Evolutionary conservation across 2,329 filamentous ascomycete species (phyloP).

Genomic region (Hymenoscyphus scutula): DNA sequence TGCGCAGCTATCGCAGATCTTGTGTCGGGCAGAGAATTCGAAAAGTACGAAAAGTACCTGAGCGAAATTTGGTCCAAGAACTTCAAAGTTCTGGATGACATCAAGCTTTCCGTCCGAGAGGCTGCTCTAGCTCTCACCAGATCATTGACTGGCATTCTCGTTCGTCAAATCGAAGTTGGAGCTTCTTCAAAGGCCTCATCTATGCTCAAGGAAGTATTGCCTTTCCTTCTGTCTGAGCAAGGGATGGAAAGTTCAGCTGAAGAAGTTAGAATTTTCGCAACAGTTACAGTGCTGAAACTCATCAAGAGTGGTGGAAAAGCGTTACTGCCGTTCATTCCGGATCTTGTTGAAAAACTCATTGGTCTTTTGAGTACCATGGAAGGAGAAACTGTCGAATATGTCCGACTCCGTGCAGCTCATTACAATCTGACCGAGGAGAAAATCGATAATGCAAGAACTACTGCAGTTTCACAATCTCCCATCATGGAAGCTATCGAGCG

Average conservation of each 20-base stretch:
- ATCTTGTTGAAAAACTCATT: slow-evolving; percentile 77
- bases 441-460: slow-evolving; percentile 83
- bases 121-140: slow-evolving; percentile 82
- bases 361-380: slow-evolving; percentile 84
- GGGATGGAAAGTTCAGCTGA: slow-evolving; percentile 86
- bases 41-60: slow-evolving; percentile 80
- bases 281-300: slow-evolving; percentile 80
- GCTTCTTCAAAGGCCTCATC: slow-evolving; percentile 66
- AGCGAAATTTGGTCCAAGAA: slow-evolving; percentile 80
- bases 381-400: slow-evolving; percentile 84
- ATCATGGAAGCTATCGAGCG: slow-evolving; percentile 91
- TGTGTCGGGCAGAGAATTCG: slow-evolving; percentile 73
- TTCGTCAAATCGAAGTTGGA: slow-evolving; percentile 80
- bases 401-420: slow-evolving; percentile 82
- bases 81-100: slow-evolving; percentile 92
- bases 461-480: slow-evolving; percentile 78
- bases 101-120: slow-evolving; percentile 83
- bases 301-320: slow-evolving; percentile 83
- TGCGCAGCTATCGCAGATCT: slow-evolving; percentile 88
- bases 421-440: slow-evolving; percentile 84
- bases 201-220: slow-evolving; percentile 83
- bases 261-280: slow-evolving; percentile 82
- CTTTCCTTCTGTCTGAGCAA: slow-evolving; percentile 84
- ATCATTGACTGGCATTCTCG: slow-evolving; percentile 78
- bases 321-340: slow-evolving; percentile 76